phyloP scores from a whole-genome alignment of 1,284 basidiomycete genomes.

The Cutaneotrichosporon arboriforme region DNA sequence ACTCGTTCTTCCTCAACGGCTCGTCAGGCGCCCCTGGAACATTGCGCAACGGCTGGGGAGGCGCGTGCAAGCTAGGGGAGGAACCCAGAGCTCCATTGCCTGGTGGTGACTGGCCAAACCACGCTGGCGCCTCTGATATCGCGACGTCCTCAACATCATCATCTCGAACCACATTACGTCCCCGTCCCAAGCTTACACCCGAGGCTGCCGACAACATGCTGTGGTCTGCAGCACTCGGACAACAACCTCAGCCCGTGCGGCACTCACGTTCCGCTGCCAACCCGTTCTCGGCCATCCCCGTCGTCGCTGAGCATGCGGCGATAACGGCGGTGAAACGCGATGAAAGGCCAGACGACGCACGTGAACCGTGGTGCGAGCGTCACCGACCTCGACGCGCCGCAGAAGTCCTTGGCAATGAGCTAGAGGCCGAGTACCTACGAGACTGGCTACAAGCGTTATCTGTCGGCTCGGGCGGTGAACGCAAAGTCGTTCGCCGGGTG shows the following conservation, averaged over 20 bases:
- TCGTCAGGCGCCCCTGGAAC: slow-evolving; percentile 8
- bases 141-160: too few relatives aligned
- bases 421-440: slow-evolving; percentile 65
- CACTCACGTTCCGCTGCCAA: too few relatives aligned
- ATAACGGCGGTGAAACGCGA: slow-evolving; percentile 18
- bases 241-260: too few relatives aligned
- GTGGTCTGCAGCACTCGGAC: too few relatives aligned
- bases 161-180: too few relatives aligned
- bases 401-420: slow-evolving; percentile 76
- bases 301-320: slow-evolving; percentile 28
- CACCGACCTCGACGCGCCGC: slow-evolving; percentile 68
- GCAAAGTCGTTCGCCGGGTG: slow-evolving; percentile 28
- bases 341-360: slow-evolving; percentile 23
- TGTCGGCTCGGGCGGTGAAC: slow-evolving; percentile 48
- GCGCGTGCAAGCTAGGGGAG: slow-evolving; percentile 25
- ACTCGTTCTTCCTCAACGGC: slow-evolving; percentile 30
- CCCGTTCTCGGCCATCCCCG: neutral
- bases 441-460: slow-evolving; percentile 76
- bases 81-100: slow-evolving; percentile 30
- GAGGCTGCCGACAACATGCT: too few relatives aligned
- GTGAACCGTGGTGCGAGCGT: slow-evolving; percentile 65
- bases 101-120: slow-evolving; percentile 18
- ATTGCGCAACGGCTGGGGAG: slow-evolving; percentile 38
- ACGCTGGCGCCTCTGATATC: neutral
- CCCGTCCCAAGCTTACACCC: too few relatives aligned